Evolutionary conservation across 805 yeast genomes (phyloP).

Genomic region (Candida coleopterorum): DNA sequence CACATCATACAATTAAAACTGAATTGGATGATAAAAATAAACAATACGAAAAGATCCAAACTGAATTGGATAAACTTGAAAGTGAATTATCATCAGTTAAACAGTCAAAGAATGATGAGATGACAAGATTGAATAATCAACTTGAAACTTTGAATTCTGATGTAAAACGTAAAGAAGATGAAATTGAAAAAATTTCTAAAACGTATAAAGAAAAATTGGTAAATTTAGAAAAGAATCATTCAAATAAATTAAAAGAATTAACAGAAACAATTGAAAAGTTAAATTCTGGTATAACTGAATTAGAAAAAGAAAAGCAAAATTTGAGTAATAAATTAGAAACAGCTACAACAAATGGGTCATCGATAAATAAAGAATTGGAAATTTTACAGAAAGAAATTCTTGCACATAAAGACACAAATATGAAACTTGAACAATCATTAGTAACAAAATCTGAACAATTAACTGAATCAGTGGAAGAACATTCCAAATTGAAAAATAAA

Average conservation of each 20-base stretch:
- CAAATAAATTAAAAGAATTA: not conserved
- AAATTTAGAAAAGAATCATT: not conserved
- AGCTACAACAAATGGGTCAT: not conserved
- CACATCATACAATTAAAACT: not conserved
- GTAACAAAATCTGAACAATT: constrained; percentile 4
- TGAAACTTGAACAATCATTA: not conserved
- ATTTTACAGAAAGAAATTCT: constrained; percentile 1
- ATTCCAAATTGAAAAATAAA: not conserved
- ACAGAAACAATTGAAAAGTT: not conserved
- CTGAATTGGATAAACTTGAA: constrained; percentile 4
- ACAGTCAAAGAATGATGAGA: not conserved
- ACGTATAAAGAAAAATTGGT: not conserved
- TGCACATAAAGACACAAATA: not conserved
- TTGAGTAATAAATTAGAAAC: not conserved
- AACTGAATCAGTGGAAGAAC: not conserved
- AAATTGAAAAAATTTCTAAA: not conserved
- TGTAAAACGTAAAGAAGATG: not conserved
- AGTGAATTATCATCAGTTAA: not conserved
- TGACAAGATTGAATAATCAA: not conserved
- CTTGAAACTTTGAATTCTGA: not conserved
- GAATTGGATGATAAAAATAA: constrained; percentile 1
- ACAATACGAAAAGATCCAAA: constrained; percentile 1
- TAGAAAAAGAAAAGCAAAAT: not conserved
- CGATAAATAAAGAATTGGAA: constrained; percentile 3
- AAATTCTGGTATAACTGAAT: not conserved